Base-by-base conservation (phyloP, 106 monocot genomes). In the Platanthera guangdongensis region DNA sequence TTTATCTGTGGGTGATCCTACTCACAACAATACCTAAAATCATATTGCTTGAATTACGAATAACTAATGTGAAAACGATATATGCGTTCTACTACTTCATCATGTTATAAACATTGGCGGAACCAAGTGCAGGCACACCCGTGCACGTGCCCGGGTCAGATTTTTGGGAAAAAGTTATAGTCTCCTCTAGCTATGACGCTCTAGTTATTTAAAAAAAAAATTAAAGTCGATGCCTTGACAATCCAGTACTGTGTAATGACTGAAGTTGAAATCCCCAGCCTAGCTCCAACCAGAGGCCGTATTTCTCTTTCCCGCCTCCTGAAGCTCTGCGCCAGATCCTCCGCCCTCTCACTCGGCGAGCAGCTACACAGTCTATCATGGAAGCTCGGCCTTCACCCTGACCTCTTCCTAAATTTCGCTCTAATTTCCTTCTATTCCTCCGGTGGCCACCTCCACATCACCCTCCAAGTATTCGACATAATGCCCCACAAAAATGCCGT, bases 251-350 rank as follows among this genome's bases (percentile, higher is more conserved):
- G n/a, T 15, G 18, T 18, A 60, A 60, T 60, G 13, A 15, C 60
- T 11, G 60, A 60, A 79, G 72, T 14, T 15, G 21, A 18, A 32
- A 39, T 5, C 54, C 69, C 53, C 51, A 45, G 9, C 18, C 71
- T 47, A 54, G 7, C 45, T 47, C 70, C 71, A 7, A 10, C 75
- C 14, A 16, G 7, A 28, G 13, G 53, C 77, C 45, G 49, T 47
- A 62, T 80, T 52, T 76, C 79, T 47, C 83, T 86, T 9, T 83
- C 83, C 13, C 76, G 69, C 57, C 85, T 85, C 52, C 47, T 85
- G 74, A 78, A 75, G 52, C 39, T 68, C n/a, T 85, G 85, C 78
- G 64, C 78, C 65, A 69, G 49, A 11, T 75, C 74, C 57, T 30
- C 69, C 74, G 49, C 75, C 51, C 62, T 85, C 55, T 79, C 74